These are phyloP conservation scores for Monilinia laxa DNA, from an alignment of 2,329 filamentous ascomycete genomes.

Conservation along the genomic window DNA sequence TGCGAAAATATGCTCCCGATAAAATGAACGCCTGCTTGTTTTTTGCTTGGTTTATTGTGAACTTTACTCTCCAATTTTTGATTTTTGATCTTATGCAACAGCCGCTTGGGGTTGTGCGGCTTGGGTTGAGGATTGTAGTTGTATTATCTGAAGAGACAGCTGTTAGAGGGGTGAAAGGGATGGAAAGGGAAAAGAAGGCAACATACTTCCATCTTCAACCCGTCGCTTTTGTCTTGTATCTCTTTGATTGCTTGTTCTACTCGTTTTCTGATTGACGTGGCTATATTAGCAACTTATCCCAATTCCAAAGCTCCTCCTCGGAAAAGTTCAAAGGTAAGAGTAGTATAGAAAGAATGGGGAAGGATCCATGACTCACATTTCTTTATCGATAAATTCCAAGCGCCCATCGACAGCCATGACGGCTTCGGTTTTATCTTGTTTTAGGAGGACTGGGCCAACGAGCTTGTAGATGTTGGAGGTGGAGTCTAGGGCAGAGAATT, in stretches of 20 bases:
- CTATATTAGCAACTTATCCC: neutral
- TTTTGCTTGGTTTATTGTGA: neutral
- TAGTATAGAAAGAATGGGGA: neutral
- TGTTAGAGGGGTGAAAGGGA: neutral
- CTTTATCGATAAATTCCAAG: conserved; percentile 87
- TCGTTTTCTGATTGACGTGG: conserved; percentile 51
- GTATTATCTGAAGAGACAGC: conserved; percentile 15
- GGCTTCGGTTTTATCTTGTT: conserved; percentile 91
- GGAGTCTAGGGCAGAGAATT: conserved; percentile 76
- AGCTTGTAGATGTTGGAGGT: conserved; percentile 95
- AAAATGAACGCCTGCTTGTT: conserved; percentile 1
- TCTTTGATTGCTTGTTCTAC: conserved; percentile 65
- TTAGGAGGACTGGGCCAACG: conserved; percentile 85
- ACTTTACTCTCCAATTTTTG: neutral
- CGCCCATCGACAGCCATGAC: conserved; percentile 87
- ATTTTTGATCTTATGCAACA: neutral
- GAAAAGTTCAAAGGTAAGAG: neutral
- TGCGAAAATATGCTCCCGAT: conserved; percentile 13
- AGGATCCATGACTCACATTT: conserved; percentile 66
- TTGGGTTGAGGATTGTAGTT: conserved; percentile 21
- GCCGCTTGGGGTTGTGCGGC: conserved; percentile 5
- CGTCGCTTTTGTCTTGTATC: conserved; percentile 63
- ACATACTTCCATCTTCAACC: conserved; percentile 62
- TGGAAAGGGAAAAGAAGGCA: neutral
- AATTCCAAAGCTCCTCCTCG: neutral